Conservation (phyloP, 2,329 filamentous ascomycete species). For the Scleromitrula shiraiana region DNA sequence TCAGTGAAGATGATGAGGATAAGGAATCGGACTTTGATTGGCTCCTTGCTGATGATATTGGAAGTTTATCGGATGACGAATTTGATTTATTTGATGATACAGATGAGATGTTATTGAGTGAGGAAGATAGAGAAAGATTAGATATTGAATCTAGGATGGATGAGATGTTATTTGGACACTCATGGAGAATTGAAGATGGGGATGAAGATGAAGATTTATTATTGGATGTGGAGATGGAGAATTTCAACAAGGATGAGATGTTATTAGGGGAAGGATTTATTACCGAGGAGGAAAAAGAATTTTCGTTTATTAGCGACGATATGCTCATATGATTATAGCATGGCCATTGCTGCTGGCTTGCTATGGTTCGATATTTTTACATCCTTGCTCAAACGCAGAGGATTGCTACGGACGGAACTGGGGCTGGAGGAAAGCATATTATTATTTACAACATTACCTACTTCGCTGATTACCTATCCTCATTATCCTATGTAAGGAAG, state of each 20-base stretch:
- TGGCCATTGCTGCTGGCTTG: neutral
- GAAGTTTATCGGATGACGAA: neutral
- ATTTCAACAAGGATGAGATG: neutral
- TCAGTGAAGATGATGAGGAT: neutral
- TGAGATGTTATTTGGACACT: slow-evolving; percentile 18
- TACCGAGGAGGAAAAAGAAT: neutral
- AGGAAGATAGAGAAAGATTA: slow-evolving; percentile 16
- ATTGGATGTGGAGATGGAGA: slow-evolving; percentile 1
- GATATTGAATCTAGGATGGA: slow-evolving; percentile 16
- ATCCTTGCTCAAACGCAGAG: no score
- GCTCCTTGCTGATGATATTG: slow-evolving; percentile 3
- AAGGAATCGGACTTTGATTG: neutral
- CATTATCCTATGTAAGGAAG: no score
- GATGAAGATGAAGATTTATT: slow-evolving; percentile 6
- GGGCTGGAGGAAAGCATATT: no score
- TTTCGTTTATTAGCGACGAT: neutral
- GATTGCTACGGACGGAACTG: no score
- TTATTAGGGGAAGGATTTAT: neutral
- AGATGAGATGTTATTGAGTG: slow-evolving; percentile 7
- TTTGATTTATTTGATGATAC: slow-evolving; percentile 16
- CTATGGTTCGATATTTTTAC: no score
- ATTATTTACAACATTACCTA: no score
- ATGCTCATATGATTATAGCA: neutral
- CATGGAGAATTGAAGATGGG: neutral
- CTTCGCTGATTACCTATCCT: no score